These are phyloP conservation scores for Aspergillus mulundensis DNA, from an alignment of 495 filamentous ascomycete genomes.

Conservation along the genomic window DNA sequence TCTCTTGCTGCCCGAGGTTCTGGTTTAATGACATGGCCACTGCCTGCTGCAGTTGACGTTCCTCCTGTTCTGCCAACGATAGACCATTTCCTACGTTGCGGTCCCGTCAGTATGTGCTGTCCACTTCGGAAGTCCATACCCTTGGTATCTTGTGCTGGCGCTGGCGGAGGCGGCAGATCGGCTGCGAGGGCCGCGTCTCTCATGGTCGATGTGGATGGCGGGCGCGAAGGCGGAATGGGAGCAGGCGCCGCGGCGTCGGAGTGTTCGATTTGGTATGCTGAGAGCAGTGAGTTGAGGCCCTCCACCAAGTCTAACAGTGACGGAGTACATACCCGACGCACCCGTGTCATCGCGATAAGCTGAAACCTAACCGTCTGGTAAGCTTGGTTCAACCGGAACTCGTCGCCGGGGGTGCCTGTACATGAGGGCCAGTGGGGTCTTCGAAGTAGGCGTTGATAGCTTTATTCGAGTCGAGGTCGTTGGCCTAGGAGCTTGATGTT, in stretches of 20 bases:
- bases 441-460: constrained; percentile 53
- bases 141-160: constrained; percentile 17
- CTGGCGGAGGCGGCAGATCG: constrained; percentile 4
- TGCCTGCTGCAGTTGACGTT: constrained; percentile 56
- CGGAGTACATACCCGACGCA: constrained; percentile 18
- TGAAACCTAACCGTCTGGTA: constrained; percentile 16
- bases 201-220: constrained; percentile 61
- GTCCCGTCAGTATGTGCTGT: constrained; percentile 6
- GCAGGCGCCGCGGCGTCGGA: constrained; percentile 45
- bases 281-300: constrained; percentile 4
- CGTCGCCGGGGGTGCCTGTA: constrained; percentile 24
- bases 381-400: constrained; percentile 5
- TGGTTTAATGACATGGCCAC: constrained; percentile 50
- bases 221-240: constrained; percentile 57
- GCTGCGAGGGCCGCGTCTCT: constrained; percentile 1
- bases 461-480: constrained; percentile 44
- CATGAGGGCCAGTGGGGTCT: constrained; percentile 39
- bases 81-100: constrained; percentile 43
- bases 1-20: constrained; percentile 51
- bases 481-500: constrained; percentile 32
- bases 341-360: constrained; percentile 24
- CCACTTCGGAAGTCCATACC: constrained; percentile 11
- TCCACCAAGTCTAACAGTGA: background rate
- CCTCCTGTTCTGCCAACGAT: constrained; percentile 48
- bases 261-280: constrained; percentile 56